Evolutionary conservation across 768 basidiomycete species (phyloP).

Genomic region (Pleurotus djamor): DNA sequence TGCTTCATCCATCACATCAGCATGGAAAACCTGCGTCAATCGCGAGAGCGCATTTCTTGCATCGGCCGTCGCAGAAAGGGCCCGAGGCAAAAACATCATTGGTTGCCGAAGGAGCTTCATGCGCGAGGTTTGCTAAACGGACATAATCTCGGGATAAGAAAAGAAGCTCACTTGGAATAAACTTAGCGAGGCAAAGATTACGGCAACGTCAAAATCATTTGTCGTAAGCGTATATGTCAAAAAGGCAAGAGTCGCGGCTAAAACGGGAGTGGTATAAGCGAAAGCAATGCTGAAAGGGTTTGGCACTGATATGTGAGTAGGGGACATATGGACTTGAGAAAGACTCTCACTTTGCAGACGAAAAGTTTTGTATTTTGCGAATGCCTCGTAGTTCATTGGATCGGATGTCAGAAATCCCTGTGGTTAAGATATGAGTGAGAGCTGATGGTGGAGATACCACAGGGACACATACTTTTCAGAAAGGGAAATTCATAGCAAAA

Average conservation of each 20-base stretch:
- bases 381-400: constrained; percentile 54
- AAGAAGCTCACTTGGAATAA: constrained; percentile 44
- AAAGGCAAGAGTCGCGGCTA: constrained; percentile 67
- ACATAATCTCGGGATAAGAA: not conserved
- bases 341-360: constrained; percentile 54
- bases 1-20: constrained; percentile 44
- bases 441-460: not conserved
- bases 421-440: not conserved
- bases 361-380: constrained; percentile 54
- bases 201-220: constrained; percentile 56
- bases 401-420: constrained; percentile 55
- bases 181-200: constrained; percentile 67
- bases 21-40: constrained; percentile 48
- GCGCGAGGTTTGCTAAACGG: constrained; percentile 7
- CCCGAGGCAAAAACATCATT: constrained; percentile 63
- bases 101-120: constrained; percentile 62
- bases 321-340: not conserved
- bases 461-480: constrained; percentile 45
- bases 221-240: constrained; percentile 60
- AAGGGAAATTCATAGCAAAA: constrained; percentile 75
- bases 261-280: constrained; percentile 57
- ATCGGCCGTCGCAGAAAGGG: constrained; percentile 61
- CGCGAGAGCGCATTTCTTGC: constrained; percentile 61
- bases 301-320: not conserved
- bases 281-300: constrained; percentile 26